phyloP scores from a whole-genome alignment of 2,329 filamentous ascomycete genomes.

The Ascocoryne sarcoides region DNA sequence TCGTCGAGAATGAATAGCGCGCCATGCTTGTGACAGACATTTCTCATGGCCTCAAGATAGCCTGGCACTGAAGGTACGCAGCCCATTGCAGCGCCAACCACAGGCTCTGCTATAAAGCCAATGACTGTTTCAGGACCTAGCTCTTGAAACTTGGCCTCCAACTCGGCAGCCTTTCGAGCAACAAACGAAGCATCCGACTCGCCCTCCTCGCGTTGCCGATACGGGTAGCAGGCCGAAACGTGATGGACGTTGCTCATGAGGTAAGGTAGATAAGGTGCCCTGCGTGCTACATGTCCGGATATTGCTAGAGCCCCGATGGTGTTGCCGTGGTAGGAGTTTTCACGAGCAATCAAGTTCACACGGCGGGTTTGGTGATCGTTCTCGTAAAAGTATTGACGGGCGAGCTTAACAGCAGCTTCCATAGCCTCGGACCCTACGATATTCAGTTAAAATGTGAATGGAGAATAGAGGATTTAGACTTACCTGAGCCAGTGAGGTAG shows the following conservation, averaged over 20 bases:
- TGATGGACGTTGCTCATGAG: constrained; percentile 44
- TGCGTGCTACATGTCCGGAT: constrained; percentile 51
- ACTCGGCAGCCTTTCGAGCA: constrained; percentile 46
- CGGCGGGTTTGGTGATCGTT: constrained; percentile 36
- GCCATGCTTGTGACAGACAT: constrained; percentile 61
- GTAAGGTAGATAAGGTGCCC: constrained; percentile 48
- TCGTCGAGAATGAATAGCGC: constrained; percentile 73
- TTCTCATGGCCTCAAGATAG: constrained; percentile 60
- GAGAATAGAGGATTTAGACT: neutral
- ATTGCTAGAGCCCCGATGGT: constrained; percentile 54
- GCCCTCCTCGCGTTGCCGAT: constrained; percentile 41
- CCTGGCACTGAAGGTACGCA: constrained; percentile 58
- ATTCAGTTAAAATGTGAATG: constrained; percentile 4
- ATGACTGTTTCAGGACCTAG: constrained; percentile 55
- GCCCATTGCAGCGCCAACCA: constrained; percentile 61
- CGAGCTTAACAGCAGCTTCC: constrained; percentile 60
- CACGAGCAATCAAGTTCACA: constrained; percentile 53
- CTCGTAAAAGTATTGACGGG: constrained; percentile 58
- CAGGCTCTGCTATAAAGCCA: constrained; percentile 58
- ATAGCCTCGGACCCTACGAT: constrained; percentile 54
- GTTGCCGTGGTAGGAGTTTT: constrained; percentile 61
- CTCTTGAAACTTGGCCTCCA: constrained; percentile 52
- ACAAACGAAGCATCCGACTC: constrained; percentile 50
- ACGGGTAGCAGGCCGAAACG: constrained; percentile 56
- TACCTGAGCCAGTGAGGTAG: constrained; percentile 51